Conservation (phyloP, 441 rosid species). For the Gossypium trilobum region DNA sequence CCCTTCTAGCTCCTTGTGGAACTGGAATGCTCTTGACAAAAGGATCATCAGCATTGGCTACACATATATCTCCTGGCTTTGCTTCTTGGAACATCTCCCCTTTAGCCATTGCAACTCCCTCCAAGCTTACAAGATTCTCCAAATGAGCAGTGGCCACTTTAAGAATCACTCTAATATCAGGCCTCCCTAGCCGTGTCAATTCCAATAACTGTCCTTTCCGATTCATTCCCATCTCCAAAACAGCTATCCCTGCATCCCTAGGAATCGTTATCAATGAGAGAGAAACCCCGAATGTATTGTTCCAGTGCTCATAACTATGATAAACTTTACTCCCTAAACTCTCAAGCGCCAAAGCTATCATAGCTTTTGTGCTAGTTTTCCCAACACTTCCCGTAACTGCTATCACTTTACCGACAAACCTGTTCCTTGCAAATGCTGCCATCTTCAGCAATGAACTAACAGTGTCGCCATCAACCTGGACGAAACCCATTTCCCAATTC, state of each 20-base stretch:
- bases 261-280: slow-evolving; percentile 23
- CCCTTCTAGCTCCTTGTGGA: slow-evolving; percentile 24
- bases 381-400: slow-evolving; percentile 29
- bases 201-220: slow-evolving; percentile 29
- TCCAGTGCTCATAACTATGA: slow-evolving; percentile 26
- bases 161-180: slow-evolving; percentile 20
- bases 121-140: slow-evolving; percentile 22
- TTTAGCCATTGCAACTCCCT: slow-evolving; percentile 25
- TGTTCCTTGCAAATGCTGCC: slow-evolving; percentile 24
- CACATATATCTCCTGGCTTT: slow-evolving; percentile 20
- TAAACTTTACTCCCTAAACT: slow-evolving; percentile 13
- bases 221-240: slow-evolving; percentile 33
- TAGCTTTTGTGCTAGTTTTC: slow-evolving; percentile 25
- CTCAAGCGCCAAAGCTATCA: slow-evolving; percentile 24
- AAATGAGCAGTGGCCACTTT: slow-evolving; percentile 29
- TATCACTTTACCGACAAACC: slow-evolving; percentile 14
- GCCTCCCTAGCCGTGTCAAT: slow-evolving; percentile 26
- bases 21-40: slow-evolving; percentile 20
- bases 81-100: slow-evolving; percentile 29
- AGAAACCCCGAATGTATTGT: slow-evolving; percentile 27
- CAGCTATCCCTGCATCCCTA: slow-evolving; percentile 13
- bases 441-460: slow-evolving; percentile 16
- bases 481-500: slow-evolving; percentile 28
- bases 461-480: slow-evolving; percentile 19
- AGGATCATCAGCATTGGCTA: slow-evolving; percentile 29